Percentiles rank a stretch among this genome's conserved stretches.
phyloP scores from a whole-genome alignment of 306 rosid genomes.

The Gastrolobium bilobum region DNA sequence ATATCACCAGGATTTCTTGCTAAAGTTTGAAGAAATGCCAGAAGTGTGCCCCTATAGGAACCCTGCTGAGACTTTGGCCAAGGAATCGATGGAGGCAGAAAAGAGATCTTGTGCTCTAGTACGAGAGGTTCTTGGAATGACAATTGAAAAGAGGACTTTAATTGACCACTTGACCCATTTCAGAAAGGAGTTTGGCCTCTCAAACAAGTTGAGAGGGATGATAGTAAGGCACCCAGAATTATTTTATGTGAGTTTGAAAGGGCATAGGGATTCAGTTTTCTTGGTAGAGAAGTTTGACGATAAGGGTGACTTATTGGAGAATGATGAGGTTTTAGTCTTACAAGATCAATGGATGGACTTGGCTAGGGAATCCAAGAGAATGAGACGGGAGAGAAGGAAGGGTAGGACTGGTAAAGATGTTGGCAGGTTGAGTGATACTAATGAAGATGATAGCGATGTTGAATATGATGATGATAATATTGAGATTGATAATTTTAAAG shows the following conservation, averaged over 20 bases:
- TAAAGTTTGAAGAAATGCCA: conserved; percentile 79
- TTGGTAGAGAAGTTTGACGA: conserved; percentile 85
- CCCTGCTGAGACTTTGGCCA: conserved; percentile 52
- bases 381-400: conserved; percentile 70
- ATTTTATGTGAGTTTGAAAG: conserved; percentile 91
- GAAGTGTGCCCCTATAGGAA: conserved; percentile 78
- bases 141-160: conserved; percentile 79
- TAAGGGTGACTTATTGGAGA: conserved; percentile 78
- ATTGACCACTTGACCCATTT: conserved; percentile 92
- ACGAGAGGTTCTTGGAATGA: conserved; percentile 87
- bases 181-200: conserved; percentile 86
- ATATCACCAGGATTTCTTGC: conserved; percentile 75
- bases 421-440: conserved; percentile 43
- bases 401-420: conserved; percentile 44
- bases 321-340: conserved; percentile 62
- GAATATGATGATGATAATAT: conserved; percentile 52
- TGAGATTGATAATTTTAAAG: conserved; percentile 57
- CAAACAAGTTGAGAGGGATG: conserved; percentile 91
- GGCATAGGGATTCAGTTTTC: conserved; percentile 81
- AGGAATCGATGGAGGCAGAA: conserved; percentile 83
- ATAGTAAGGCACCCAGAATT: conserved; percentile 88
- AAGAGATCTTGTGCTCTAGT: conserved; percentile 89
- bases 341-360: conserved; percentile 72
- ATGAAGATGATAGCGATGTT: conserved; percentile 37
- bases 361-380: conserved; percentile 80